Evolutionary conservation across 2,329 filamentous ascomycete genomes (phyloP), one percentile per base, ranked within the genome.

Genomic region (Hirsutella thompsonii): DNA sequence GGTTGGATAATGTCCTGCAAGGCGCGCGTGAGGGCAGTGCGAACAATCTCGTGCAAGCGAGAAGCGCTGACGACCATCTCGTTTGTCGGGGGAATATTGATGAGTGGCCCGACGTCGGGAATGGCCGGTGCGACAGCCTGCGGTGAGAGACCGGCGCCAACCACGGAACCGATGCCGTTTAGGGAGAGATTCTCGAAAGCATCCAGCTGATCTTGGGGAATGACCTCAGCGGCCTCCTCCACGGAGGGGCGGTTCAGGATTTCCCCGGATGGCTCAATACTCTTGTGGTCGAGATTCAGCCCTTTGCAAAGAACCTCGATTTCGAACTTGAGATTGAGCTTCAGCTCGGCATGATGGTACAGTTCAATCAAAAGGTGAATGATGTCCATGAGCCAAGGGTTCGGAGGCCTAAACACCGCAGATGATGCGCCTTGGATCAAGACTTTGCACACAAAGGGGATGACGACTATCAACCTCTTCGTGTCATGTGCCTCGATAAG

Each of bases 321-420:
- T 60, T 98, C 92, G 52, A 98, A 98, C 54, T 96, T 98, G 39
- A 94, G 79, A 51, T 96, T 96, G 30, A 98, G 74, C 59, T 96
- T 96, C 42, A 98, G 68, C 52, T 95, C 90, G 13, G 86, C 87
- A 53, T 84, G 83, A 54, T 94, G 83, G 55, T 98, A 98, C 4
- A 98, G 72, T 55, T 98, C 93, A 52, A 94, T 85, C 29, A 98
- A 72, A 8, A 96, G 69, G 47, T 85, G 77, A 42, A 98, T 78
- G 41, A 98, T 92, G 53, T 98, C 92, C 84, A 95, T 94, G 36
- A 95, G 62, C 92, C 92, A 98, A 1, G 92, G 92, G 52, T 98
- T 98, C 2, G 92, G 92, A 10, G 90, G 89, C 43, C 80, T 83
- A 65, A 98, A 98, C 9, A 96, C 81, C 11, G 81, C 83, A 0